Percentiles rank a stretch among this genome's conserved stretches.
Conservation (phyloP, 768 basidiomycete species). For the Lentinus tigrinus region DNA sequence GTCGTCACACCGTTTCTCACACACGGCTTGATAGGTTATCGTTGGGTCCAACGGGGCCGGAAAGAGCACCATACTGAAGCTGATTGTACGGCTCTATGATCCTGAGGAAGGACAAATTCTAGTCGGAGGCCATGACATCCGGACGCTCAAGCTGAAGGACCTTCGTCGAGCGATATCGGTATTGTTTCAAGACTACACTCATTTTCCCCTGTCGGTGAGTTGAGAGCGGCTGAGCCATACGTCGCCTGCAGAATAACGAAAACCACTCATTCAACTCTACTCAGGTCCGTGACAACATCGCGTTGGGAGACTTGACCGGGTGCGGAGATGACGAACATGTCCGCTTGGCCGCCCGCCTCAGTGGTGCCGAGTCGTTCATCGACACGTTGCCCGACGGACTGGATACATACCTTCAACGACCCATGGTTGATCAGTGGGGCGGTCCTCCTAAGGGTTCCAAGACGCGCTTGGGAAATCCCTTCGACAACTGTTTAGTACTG, state of each 20-base stretch:
- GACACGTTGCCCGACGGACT: conserved; percentile 61
- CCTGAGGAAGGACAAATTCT: conserved; percentile 65
- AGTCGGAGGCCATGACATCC: conserved; percentile 59
- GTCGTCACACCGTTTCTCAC: background rate
- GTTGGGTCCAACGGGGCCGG: conserved; percentile 75
- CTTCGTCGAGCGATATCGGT: conserved; percentile 61
- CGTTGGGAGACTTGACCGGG: conserved; percentile 61
- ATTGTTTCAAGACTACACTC: conserved; percentile 79
- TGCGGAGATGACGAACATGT: conserved; percentile 52
- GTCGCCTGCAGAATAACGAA: too few relatives aligned
- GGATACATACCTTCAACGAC: conserved; percentile 68
- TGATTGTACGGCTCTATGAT: conserved; percentile 69
- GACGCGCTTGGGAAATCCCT: conserved; percentile 54
- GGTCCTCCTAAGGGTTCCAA: conserved; percentile 59
- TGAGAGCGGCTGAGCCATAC: too few relatives aligned
- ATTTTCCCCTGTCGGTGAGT: conserved; percentile 71
- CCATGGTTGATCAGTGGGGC: conserved; percentile 65
- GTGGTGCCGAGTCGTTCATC: conserved; percentile 66
- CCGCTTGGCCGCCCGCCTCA: conserved; percentile 61
- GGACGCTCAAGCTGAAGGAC: conserved; percentile 54
- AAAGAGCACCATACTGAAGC: conserved; percentile 75
- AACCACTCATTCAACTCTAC: background rate
- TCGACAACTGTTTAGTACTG: conserved; percentile 47
- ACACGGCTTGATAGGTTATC: conserved; percentile 49
- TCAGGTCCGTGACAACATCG: conserved; percentile 78